These are phyloP conservation scores for Piper betle DNA, from an alignment of 164 flowering plant species.

Conservation along the genomic window DNA sequence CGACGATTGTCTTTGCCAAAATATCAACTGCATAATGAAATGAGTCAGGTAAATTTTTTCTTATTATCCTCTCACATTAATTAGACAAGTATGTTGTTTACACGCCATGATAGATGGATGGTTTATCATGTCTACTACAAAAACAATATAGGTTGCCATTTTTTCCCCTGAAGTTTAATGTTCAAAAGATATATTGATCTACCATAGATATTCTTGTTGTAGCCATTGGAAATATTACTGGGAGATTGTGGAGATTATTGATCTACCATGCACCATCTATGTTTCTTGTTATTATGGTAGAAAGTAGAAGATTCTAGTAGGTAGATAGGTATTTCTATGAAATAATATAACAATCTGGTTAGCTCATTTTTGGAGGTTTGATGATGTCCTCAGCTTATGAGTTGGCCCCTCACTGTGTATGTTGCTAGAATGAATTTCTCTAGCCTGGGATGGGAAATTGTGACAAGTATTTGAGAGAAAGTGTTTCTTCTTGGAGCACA, in stretches of 20 bases:
- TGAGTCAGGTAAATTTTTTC: slow-evolving; percentile 96
- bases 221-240: no score
- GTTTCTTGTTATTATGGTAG: not conserved
- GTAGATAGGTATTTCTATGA: not conserved
- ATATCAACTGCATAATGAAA: slow-evolving; percentile 99
- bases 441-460: not conserved
- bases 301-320: not conserved
- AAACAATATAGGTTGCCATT: no score
- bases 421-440: not conserved
- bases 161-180: no score
- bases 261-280: not conserved
- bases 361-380: no score
- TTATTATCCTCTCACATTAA: slow-evolving; percentile 18
- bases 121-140: slow-evolving; percentile 13
- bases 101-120: slow-evolving; percentile 35
- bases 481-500: not conserved
- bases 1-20: slow-evolving; percentile 82
- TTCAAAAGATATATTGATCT: no score
- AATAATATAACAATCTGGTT: no score
- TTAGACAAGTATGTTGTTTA: slow-evolving; percentile 18
- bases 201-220: no score
- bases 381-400: no score
- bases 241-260: not conserved
- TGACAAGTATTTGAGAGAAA: not conserved
- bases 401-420: not conserved